Evolutionary conservation across 495 filamentous ascomycete species (phyloP), one percentile per base, ranked within the genome.

Genomic region (Penicillium dipodomyicola): DNA sequence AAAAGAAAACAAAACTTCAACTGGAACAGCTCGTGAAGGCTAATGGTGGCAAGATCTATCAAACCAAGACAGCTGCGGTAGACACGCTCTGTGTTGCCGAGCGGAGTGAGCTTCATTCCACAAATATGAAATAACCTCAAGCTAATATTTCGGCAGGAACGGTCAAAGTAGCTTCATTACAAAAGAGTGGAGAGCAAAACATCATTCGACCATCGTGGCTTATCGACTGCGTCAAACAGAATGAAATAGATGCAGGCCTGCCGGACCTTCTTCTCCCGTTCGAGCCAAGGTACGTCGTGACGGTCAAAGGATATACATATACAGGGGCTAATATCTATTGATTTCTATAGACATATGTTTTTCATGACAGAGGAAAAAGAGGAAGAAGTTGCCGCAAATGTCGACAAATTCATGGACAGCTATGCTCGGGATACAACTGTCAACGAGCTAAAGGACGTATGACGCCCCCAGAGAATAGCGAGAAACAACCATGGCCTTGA

Each of bases 1-100:
- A 73, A 15, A 93, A 91, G 73, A 88, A 83, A 64, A 77, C 81
- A 10, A 97, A 97, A 65, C 76, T 81, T 0, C 85, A 92, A 48
- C 72, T 97, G n/a, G 92, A 97, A 67, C 80, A 85, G 41, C 75
- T 97, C 1, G 82, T 97, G 62, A 97, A 97, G 69, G 79, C 84
- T 20, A 84, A 97, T 53, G 95, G 94, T 22, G 94, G 92, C n/a
- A 84, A 76, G 37, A 82, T 96, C 42, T 87, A 85, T 42, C 91
- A 96, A 67, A 84, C 82, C 8, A 81, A 89, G 25, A 84, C 72
- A 44, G 80, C 85, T 11, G 79, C 72, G 15, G 69, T 80, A 4
- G 71, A 77, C 40, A 89, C 84, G 32, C 73, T 94, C 32, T 82
- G 88, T 56, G 73, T 99, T 43, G 92, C 87, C 3, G 95, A 97